A percentile compares a stretch with the other conserved stretches of the same genome.
phyloP scores from a whole-genome alignment of 192 early-diverging fungal species.

The Thoreauomyces humboldtii region DNA sequence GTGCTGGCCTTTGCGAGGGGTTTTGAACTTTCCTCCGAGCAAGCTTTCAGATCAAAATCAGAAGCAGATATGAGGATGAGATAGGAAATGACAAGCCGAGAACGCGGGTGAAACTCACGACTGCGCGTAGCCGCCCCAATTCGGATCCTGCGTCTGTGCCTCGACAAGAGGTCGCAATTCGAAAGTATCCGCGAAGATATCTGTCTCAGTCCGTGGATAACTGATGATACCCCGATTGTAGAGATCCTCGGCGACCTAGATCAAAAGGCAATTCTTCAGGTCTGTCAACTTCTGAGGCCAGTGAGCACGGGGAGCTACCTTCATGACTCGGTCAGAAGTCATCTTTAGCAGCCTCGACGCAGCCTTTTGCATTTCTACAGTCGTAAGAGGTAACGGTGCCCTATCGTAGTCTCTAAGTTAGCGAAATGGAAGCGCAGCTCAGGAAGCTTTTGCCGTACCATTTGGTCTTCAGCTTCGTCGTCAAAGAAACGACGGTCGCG shows the following conservation, averaged over 20 bases:
- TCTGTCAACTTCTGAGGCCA: background rate
- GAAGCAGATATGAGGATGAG: background rate
- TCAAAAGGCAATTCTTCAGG: background rate
- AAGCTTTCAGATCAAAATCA: constrained; percentile 42
- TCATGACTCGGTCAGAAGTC: constrained; percentile 78
- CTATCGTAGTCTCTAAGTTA: constrained; percentile 32
- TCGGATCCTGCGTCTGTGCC: constrained; percentile 54
- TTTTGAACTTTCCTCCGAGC: constrained; percentile 61
- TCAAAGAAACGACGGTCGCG: constrained; percentile 61
- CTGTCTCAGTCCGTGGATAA: constrained; percentile 96
- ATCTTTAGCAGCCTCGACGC: constrained; percentile 70
- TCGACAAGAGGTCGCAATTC: constrained; percentile 63
- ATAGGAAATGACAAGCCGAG: background rate
- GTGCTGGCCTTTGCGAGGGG: constrained; percentile 76
- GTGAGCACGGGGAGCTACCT: constrained; percentile 31
- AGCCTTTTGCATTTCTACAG: constrained; percentile 88
- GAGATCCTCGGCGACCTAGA: constrained; percentile 78
- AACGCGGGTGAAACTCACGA: constrained; percentile 26
- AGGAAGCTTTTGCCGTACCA: constrained; percentile 48
- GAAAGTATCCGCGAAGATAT: constrained; percentile 78
- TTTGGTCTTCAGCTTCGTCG: constrained; percentile 69
- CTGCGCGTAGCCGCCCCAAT: constrained; percentile 44
- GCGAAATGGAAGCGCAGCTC: background rate
- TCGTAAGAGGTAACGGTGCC: constrained; percentile 89
- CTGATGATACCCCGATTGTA: constrained; percentile 88